Evolutionary conservation across 2,329 filamentous ascomycete species (phyloP), one percentile per base, ranked within the genome.

Genomic region (Fusarium nanum): DNA sequence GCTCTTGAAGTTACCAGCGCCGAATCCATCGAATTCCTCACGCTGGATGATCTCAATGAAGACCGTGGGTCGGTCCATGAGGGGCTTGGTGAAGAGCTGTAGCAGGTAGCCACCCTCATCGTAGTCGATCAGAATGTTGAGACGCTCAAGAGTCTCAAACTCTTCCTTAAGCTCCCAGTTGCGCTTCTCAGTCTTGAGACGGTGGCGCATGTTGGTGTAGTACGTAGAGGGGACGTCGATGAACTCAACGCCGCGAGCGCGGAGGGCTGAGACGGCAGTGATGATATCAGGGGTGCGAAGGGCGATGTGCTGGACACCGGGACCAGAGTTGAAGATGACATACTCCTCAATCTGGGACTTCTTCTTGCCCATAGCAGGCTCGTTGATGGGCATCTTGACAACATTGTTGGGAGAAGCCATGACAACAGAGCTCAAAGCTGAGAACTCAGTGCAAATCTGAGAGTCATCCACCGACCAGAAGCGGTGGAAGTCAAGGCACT

Each of bases 321-420:
- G 85, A 2, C 95, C 95, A 53, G 91, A 89, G 84, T 97, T 97
- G 85, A 96, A 98, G 78, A 93, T 86, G 72, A 98, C 90, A 78
- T 91, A 94, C 83, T 98, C 95, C 80, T 98, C 94, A 74, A 98
- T 98, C 83, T 98, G 95, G 13, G 90, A 93, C 81, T 93, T 93
- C 82, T 93, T 95, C 84, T 96, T 96, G 63, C 94, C 95, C 2
- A 88, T 84, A 1, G 95, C 95, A 3, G 95, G 95, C 83, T 98
- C 94, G 84, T 98, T 98, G 87, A 98, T 97, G 76, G 95, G 95
- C 94, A 98, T 98, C 84, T 98, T 98, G 81, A 98, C 93, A 7
- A 92, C 80, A 61, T 95, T 92, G 83, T 94, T 93, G 64, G 90
- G 89, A 7, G 91, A 93, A 44, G 92, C 89, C 94, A 98, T 97